Conservation (phyloP, 345 rosid species). For the Psidium friedrichsthalianum region DNA sequence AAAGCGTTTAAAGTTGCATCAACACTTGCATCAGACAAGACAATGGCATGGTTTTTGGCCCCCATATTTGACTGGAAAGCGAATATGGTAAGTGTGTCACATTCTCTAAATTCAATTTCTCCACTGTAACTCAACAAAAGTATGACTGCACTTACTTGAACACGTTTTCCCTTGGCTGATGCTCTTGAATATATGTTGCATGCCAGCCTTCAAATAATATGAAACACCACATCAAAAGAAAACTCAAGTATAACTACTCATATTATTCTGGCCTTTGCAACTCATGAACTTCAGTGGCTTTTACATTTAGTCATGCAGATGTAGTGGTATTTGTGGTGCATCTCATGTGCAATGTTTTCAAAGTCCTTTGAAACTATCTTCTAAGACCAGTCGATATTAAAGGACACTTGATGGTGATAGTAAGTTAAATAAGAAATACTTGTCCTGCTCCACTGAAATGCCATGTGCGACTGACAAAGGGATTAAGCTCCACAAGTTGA, state of each 20-base stretch:
- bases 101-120: not conserved
- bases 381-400: not conserved
- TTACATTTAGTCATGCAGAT: not conserved
- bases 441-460: not conserved
- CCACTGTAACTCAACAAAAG: not conserved
- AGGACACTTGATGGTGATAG: not conserved
- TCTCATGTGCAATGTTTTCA: not conserved
- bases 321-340: not conserved
- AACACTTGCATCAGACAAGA: conserved; percentile 70
- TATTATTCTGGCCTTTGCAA: not conserved
- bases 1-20: conserved; percentile 82
- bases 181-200: conserved; percentile 94
- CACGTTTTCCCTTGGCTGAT: conserved; percentile 90
- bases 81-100: not conserved
- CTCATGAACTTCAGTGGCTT: not conserved
- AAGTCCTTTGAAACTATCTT: not conserved
- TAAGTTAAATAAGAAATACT: not conserved
- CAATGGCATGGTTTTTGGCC: conserved; percentile 89
- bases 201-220: conserved; percentile 59
- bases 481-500: not conserved
- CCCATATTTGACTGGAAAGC: conserved; percentile 90
- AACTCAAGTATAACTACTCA: not conserved
- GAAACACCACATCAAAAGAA: not conserved
- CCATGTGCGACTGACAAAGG: not conserved
- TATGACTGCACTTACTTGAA: conserved; percentile 46